A percentile compares a stretch with the other conserved stretches of the same genome.
Conservation (phyloP, 2,329 filamentous ascomycete genomes). For the Onygenales sp. region DNA sequence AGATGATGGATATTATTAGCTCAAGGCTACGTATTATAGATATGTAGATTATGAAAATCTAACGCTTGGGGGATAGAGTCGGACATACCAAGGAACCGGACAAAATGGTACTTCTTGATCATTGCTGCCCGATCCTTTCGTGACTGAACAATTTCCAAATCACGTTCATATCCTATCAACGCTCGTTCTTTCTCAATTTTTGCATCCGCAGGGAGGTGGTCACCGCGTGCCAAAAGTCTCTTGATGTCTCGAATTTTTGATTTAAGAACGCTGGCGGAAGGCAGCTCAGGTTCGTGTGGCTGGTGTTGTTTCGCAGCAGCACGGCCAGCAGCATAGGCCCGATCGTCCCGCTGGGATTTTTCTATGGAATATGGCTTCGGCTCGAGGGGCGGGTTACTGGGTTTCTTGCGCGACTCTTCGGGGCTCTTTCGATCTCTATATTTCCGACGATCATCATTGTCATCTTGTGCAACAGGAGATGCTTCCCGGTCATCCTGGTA, state of each 20-base stretch:
- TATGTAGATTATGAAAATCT: not conserved
- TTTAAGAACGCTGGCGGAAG: conserved; percentile 43
- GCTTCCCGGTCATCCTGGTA: not conserved
- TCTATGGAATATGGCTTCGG: conserved; percentile 1
- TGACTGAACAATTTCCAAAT: conserved; percentile 41
- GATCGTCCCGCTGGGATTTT: not conserved
- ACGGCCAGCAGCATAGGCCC: not conserved
- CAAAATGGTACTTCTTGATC: conserved; percentile 55
- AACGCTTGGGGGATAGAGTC: too few species aligned
- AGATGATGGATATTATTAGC: not conserved
- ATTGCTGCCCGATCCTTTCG: conserved; percentile 45
- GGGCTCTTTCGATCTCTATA: not conserved
- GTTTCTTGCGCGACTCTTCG: conserved; percentile 2
- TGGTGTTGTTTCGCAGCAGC: not conserved
- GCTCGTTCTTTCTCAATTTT: conserved; percentile 52
- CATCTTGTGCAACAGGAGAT: not conserved
- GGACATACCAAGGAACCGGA: conserved; percentile 50
- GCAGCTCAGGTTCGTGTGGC: conserved; percentile 10
- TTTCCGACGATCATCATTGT: not conserved
- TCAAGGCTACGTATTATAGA: not conserved
- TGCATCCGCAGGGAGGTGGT: conserved; percentile 45
- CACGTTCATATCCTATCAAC: conserved; percentile 46
- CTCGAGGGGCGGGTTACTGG: not conserved
- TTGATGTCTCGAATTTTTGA: conserved; percentile 47
- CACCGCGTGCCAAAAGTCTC: conserved; percentile 38